phyloP scores from a whole-genome alignment of 768 basidiomycete species.

The Sarcodon aspratus region DNA sequence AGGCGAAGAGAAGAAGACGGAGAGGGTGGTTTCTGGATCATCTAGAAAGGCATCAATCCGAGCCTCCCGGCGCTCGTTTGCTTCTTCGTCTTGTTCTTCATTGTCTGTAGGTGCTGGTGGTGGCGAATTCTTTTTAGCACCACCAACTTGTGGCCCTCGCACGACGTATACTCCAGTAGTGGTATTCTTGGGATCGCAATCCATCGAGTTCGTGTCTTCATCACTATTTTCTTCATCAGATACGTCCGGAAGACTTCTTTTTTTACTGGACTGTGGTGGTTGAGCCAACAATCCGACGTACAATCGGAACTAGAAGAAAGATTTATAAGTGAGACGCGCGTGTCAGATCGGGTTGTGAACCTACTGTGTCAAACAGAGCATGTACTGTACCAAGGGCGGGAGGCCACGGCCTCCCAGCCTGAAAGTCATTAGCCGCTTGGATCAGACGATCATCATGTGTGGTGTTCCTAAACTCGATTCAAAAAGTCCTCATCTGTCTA shows the following conservation, averaged over 20 bases:
- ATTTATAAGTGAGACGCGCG: neutral
- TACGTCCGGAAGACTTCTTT: slow-evolving; percentile 9
- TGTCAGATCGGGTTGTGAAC: slow-evolving; percentile 4
- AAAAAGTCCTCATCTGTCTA: neutral
- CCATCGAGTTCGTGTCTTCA: slow-evolving; percentile 18
- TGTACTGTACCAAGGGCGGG: slow-evolving; percentile 17
- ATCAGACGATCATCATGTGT: slow-evolving; percentile 43
- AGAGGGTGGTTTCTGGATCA: slow-evolving; percentile 46
- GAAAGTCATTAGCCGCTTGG: slow-evolving; percentile 50
- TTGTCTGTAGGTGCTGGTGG: slow-evolving; percentile 9
- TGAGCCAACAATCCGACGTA: slow-evolving; percentile 33
- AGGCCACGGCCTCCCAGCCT: slow-evolving; percentile 27
- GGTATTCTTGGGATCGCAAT: slow-evolving; percentile 16
- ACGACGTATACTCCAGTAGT: slow-evolving; percentile 19
- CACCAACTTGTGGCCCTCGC: slow-evolving; percentile 3
- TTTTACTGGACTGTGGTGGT: slow-evolving; percentile 7
- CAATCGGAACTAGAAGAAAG: slow-evolving; percentile 41
- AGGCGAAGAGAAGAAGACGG: slow-evolving; percentile 61
- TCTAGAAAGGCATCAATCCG: slow-evolving; percentile 40
- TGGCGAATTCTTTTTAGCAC: slow-evolving; percentile 9
- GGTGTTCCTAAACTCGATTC: slow-evolving; percentile 22
- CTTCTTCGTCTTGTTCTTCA: slow-evolving; percentile 7
- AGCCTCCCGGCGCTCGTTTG: slow-evolving; percentile 8
- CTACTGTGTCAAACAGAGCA: slow-evolving; percentile 57
- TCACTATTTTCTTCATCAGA: slow-evolving; percentile 23